These are phyloP conservation scores for Penicillium mononematosum DNA, from an alignment of 495 filamentous ascomycete species.

Conservation along the genomic window DNA sequence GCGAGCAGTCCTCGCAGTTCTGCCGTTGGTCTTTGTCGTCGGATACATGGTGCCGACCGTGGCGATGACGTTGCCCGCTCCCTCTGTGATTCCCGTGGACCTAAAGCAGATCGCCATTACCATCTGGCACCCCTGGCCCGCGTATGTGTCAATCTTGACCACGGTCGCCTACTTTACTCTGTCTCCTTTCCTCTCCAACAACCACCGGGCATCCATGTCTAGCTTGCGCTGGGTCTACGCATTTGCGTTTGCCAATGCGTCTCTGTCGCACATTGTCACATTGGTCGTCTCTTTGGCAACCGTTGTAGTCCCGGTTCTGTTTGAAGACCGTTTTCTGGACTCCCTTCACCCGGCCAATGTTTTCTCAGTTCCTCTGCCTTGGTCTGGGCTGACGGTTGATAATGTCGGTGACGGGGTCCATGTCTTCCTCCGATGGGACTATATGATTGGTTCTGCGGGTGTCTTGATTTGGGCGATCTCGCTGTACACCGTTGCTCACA, in stretches of 20 bases:
- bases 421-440: slow-evolving; percentile 59
- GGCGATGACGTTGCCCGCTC: slow-evolving; percentile 52
- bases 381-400: slow-evolving; percentile 37
- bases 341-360: slow-evolving; percentile 41
- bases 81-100: slow-evolving; percentile 41
- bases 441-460: slow-evolving; percentile 51
- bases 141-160: slow-evolving; percentile 43
- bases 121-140: slow-evolving; percentile 60
- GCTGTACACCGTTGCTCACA: slow-evolving; percentile 40
- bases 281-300: slow-evolving; percentile 45
- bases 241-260: slow-evolving; percentile 49
- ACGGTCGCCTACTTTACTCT: slow-evolving; percentile 32
- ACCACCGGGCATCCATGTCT: slow-evolving; percentile 37
- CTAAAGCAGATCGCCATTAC: slow-evolving; percentile 59
- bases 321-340: slow-evolving; percentile 28
- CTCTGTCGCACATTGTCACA: slow-evolving; percentile 48
- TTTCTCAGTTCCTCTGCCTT: slow-evolving; percentile 45
- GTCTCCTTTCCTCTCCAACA: slow-evolving; percentile 38
- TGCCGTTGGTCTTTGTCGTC: slow-evolving; percentile 49
- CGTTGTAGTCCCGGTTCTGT: slow-evolving; percentile 36
- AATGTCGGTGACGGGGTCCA: slow-evolving; percentile 50
- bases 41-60: slow-evolving; percentile 52
- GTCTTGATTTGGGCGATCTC: slow-evolving; percentile 56
- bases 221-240: slow-evolving; percentile 54
- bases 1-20: slow-evolving; percentile 42